Evolutionary conservation across 2,329 filamentous ascomycete species (phyloP).

Genomic region (Calonectria pseudoturangicola): DNA sequence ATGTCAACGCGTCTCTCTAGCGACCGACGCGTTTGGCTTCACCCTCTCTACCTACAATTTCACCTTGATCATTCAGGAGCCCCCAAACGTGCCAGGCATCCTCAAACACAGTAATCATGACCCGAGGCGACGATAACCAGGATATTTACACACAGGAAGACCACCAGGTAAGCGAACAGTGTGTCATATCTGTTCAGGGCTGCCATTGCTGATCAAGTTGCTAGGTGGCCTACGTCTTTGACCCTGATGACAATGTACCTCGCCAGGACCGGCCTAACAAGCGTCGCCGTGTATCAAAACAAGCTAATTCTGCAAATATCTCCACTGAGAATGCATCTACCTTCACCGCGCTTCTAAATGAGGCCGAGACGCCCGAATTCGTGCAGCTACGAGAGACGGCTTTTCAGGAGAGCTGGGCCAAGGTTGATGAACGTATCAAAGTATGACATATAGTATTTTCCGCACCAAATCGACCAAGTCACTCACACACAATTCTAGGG

Average conservation of each 20-base stretch:
- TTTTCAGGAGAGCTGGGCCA: slow-evolving; percentile 79
- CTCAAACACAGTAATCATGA: slow-evolving; percentile 47
- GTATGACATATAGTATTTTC: slow-evolving; percentile 46
- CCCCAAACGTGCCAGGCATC: background rate
- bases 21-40: slow-evolving; percentile 49
- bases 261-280: slow-evolving; percentile 70
- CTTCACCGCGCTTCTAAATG: slow-evolving; percentile 74
- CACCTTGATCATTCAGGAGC: slow-evolving; percentile 33
- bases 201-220: slow-evolving; percentile 42
- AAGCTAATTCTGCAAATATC: slow-evolving; percentile 49
- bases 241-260: slow-evolving; percentile 66
- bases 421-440: slow-evolving; percentile 78
- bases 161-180: slow-evolving; percentile 61
- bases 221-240: slow-evolving; percentile 79
- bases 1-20: slow-evolving; percentile 31
- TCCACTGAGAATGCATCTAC: slow-evolving; percentile 47
- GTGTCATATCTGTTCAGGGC: background rate
- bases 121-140: slow-evolving; percentile 47
- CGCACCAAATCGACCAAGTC: slow-evolving; percentile 48
- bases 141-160: slow-evolving; percentile 63
- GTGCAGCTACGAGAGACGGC: slow-evolving; percentile 73
- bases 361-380: slow-evolving; percentile 69
- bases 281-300: slow-evolving; percentile 72
- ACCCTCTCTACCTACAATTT: slow-evolving; percentile 34
- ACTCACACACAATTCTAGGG: slow-evolving; percentile 59